Evolutionary conservation across 2,329 filamentous ascomycete genomes (phyloP).

Genomic region (Alternaria burnsii): DNA sequence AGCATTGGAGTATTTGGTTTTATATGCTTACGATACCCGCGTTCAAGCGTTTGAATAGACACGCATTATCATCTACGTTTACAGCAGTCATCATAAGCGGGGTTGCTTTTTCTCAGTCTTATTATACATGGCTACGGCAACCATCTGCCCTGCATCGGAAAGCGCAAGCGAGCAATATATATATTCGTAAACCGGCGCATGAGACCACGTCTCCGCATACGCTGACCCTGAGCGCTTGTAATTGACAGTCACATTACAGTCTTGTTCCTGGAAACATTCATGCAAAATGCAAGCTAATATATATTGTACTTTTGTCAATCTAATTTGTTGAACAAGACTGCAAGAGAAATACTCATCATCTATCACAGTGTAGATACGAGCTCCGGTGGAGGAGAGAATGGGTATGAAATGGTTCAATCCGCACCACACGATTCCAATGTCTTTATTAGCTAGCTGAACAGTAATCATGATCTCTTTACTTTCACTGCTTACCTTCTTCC

Average conservation of each 20-base stretch:
- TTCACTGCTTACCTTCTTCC: neutral
- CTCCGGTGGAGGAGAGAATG: neutral
- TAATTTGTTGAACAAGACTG: neutral
- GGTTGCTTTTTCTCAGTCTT: neutral
- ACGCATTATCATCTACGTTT: conserved; percentile 4
- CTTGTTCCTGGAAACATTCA: neutral
- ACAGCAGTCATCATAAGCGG: neutral
- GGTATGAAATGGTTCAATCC: neutral
- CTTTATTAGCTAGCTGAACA: neutral
- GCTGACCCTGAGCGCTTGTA: neutral
- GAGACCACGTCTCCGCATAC: neutral
- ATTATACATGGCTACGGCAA: neutral
- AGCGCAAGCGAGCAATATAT: neutral
- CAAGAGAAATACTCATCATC: neutral
- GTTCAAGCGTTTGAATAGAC: conserved; percentile 10
- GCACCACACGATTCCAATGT: neutral
- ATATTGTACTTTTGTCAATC: neutral
- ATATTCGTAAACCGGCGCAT: neutral
- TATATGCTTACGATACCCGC: conserved; percentile 31
- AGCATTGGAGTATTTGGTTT: conserved; percentile 20
- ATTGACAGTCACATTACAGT: neutral
- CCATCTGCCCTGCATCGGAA: neutral
- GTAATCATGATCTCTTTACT: conserved; percentile 9
- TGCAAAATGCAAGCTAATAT: neutral
- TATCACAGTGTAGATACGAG: neutral